phyloP scores from a whole-genome alignment of 352 stramenopile genomes.

The Phytophthora meadii region DNA sequence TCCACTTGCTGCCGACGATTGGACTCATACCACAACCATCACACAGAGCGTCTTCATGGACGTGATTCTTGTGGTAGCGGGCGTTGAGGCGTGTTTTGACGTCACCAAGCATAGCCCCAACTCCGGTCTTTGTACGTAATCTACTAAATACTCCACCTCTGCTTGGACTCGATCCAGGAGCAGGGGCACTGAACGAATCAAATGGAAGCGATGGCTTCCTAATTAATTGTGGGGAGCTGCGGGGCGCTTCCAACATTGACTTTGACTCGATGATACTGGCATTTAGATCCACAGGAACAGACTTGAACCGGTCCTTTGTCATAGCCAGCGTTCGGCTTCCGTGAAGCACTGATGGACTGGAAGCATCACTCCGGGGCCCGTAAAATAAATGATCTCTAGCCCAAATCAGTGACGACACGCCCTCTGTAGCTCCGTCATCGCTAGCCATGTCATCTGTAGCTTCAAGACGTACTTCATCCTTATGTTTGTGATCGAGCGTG shows the following conservation, averaged over 20 bases:
- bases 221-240: slow-evolving; percentile 10
- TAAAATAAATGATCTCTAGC: slow-evolving; percentile 73
- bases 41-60: slow-evolving; percentile 84
- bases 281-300: slow-evolving; percentile 67
- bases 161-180: slow-evolving; percentile 15
- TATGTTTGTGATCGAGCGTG: slow-evolving; percentile 63
- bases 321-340: slow-evolving; percentile 39
- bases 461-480: slow-evolving; percentile 67
- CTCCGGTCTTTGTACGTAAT: slow-evolving; percentile 52
- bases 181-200: slow-evolving; percentile 24
- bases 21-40: slow-evolving; percentile 80
- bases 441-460: slow-evolving; percentile 25
- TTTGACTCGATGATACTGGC: slow-evolving; percentile 64
- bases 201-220: slow-evolving; percentile 32
- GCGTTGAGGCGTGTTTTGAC: slow-evolving; percentile 61
- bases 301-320: slow-evolving; percentile 61
- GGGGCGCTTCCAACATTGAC: slow-evolving; percentile 51
- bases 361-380: slow-evolving; percentile 65
- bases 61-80: slow-evolving; percentile 66
- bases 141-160: slow-evolving; percentile 58
- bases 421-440: slow-evolving; percentile 19
- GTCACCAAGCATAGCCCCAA: slow-evolving; percentile 60
- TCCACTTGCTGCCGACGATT: slow-evolving; percentile 81
- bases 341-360: slow-evolving; percentile 69
- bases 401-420: slow-evolving; percentile 44